A percentile compares a stretch with the other conserved stretches of the same genome.
These are phyloP conservation scores for Vaccinium myrtillus DNA, from an alignment of 148 eudicot species.

Conservation along the genomic window DNA sequence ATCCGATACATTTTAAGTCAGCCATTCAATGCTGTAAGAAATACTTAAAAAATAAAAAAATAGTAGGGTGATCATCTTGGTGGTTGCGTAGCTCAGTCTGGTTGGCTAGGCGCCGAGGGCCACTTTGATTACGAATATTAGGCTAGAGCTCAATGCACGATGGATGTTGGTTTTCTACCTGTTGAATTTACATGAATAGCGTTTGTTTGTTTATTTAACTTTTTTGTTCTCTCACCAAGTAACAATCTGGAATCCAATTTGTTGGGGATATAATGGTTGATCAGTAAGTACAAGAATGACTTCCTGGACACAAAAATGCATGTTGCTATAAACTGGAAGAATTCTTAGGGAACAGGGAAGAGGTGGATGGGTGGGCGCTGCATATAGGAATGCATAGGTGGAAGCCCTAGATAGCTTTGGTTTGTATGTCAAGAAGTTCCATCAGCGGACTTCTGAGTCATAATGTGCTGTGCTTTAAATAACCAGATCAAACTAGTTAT, in stretches of 20 bases:
- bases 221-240: neutral
- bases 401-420: neutral
- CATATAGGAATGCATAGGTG: neutral
- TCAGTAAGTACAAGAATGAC: neutral
- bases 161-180: neutral
- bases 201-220: neutral
- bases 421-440: neutral
- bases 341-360: neutral
- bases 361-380: neutral
- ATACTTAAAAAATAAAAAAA: neutral
- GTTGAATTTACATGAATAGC: neutral
- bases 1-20: neutral
- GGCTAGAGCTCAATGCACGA: conserved; percentile 1
- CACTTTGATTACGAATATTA: neutral
- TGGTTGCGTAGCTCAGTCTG: neutral
- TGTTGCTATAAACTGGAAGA: neutral
- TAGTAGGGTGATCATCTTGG: neutral
- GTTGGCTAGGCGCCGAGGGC: neutral
- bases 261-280: neutral
- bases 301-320: neutral
- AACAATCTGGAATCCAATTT: neutral
- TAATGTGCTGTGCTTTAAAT: neutral
- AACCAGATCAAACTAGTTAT: neutral
- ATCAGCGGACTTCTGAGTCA: neutral
- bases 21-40: neutral